Evolutionary conservation across 495 filamentous ascomycete species (phyloP).

Genomic region (Cairneyella variabilis): DNA sequence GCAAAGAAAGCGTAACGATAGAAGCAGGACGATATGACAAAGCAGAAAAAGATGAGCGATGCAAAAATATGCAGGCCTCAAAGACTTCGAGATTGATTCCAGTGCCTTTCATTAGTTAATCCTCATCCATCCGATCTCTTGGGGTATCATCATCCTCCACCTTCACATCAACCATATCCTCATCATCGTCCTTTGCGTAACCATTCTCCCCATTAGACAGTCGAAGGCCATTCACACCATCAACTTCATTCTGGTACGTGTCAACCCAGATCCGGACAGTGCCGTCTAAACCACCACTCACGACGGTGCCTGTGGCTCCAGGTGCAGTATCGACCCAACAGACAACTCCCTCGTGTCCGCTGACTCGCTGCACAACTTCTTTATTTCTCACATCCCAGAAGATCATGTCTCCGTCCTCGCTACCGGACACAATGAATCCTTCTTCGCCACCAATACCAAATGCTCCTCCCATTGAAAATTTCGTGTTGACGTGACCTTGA

Average conservation of each 20-base stretch:
- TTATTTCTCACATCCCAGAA: conserved; percentile 90
- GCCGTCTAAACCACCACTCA: conserved; percentile 60
- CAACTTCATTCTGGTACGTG: conserved; percentile 25
- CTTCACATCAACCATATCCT: conserved; percentile 26
- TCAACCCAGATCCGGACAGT: conserved; percentile 63
- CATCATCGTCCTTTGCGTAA: conserved; percentile 6
- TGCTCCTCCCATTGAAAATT: conserved; percentile 75
- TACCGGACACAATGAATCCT: conserved; percentile 72
- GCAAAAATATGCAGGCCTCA: too few relatives aligned
- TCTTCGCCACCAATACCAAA: conserved; percentile 65
- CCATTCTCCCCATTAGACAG: neutral
- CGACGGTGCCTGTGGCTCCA: conserved; percentile 38
- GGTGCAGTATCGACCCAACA: conserved; percentile 72
- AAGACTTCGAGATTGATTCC: too few relatives aligned
- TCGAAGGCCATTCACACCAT: too few relatives aligned
- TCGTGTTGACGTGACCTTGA: conserved; percentile 84
- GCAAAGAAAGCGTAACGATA: too few relatives aligned
- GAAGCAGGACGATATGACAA: too few relatives aligned
- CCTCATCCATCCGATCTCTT: too few relatives aligned
- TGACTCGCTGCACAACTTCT: conserved; percentile 67
- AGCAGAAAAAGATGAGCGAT: too few relatives aligned
- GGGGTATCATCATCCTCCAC: conserved; percentile 23
- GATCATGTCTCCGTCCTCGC: conserved; percentile 80
- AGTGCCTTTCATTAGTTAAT: too few relatives aligned
- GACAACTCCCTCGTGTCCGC: conserved; percentile 76